Base-by-base conservation (phyloP, 257 asterid genomes). In the Scutellaria baicalensis region DNA sequence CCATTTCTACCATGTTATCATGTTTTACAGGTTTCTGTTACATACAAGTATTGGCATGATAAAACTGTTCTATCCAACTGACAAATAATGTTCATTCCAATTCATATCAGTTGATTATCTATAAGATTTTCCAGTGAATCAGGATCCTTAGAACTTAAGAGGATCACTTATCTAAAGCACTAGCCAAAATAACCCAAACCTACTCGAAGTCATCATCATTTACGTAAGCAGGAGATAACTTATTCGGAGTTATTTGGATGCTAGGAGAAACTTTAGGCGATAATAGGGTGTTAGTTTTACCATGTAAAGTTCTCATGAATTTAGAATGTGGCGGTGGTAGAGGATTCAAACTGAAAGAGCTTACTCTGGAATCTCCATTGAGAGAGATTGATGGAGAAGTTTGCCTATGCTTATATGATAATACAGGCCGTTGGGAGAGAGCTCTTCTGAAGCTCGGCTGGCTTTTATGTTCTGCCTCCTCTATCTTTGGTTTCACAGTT, bases 151-250 rank as follows among this genome's bases (percentile, higher is more conserved):
- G 12, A 66, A 45, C 44, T n/a, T 61, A 35, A 8, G 49, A 58
- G 42, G 66, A 48, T 40, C 40, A 62, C 23, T 33, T 12, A 73
- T 52, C 47, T 9, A 23, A 77, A 56, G 31, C 35, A 44, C 16
- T 60, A 16, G 44, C 20, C 12, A 59, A 66, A 44, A 16, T 31
- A 60, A 23, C 47, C 72, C 50, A 73, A 78, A 69, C 67, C 78
- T 87, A 90, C 35, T 58, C 82, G 73, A 88, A 93, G 84, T 93
- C 97, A 68, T 88, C 93, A 68, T 88, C 89, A 55, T 57, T 59
- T 49, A 75, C 42, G 75, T 39, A 75, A 59, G 58, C 75, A 68
- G 84, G 83, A 72, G 86, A 78, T 49, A 68, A 42, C 64, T 78
- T 82, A 71, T 80, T 85, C 69, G 76, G 73, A 68, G 90, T 84